Evolutionary conservation across 2,329 filamentous ascomycete species (phyloP).

Genomic region (Pseudogymnoascus sp.): DNA sequence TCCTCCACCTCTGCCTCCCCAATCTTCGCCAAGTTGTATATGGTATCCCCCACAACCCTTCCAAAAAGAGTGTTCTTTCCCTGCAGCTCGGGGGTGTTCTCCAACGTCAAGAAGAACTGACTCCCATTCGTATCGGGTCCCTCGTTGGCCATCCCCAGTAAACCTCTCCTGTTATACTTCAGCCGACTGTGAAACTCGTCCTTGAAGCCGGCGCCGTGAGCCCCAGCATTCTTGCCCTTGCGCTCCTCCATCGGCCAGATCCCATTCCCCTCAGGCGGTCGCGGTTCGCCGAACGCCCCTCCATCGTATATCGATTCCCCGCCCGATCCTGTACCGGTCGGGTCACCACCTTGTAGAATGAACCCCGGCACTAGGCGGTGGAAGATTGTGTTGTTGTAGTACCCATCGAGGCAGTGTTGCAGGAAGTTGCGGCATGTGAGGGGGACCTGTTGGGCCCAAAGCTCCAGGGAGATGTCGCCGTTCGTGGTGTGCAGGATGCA

Average conservation of each 20-base stretch:
- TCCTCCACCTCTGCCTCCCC: constrained; percentile 78
- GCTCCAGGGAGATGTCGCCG: constrained; percentile 83
- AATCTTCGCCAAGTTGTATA: constrained; percentile 93
- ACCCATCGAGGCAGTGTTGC: constrained; percentile 88
- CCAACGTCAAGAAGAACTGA: constrained; percentile 95
- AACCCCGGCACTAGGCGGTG: constrained; percentile 89
- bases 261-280: constrained; percentile 24
- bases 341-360: constrained; percentile 90
- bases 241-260: constrained; percentile 55
- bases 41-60: constrained; percentile 83
- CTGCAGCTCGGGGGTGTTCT: constrained; percentile 75
- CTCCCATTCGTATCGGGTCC: constrained; percentile 80
- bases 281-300: constrained; percentile 54
- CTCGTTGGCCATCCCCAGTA: constrained; percentile 95
- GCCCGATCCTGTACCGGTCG: constrained; percentile 84
- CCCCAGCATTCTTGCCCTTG: constrained; percentile 53
- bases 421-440: constrained; percentile 92
- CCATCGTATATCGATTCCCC: constrained; percentile 90
- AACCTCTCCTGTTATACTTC: constrained; percentile 84
- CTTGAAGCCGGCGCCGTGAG: constrained; percentile 54
- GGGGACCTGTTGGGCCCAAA: constrained; percentile 92
- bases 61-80: constrained; percentile 93
- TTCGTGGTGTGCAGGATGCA: constrained; percentile 83
- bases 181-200: constrained; percentile 91
- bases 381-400: constrained; percentile 91